Evolutionary conservation across 148 eudicot species (phyloP).

Genomic region (Chenopodium berlandieri): DNA sequence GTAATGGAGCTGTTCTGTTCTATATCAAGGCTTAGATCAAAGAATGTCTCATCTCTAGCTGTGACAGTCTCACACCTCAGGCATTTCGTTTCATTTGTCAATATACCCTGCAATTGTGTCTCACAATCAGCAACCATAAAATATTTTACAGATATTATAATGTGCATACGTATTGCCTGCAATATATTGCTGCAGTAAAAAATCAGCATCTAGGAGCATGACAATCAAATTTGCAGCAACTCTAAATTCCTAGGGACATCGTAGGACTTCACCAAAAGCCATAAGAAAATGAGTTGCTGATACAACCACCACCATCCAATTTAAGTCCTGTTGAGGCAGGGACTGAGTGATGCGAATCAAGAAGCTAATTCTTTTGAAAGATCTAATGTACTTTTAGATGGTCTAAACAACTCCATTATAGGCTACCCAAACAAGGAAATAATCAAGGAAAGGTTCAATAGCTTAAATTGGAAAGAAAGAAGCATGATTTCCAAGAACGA

Average conservation of each 20-base stretch:
- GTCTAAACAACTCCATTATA: too few relatives aligned
- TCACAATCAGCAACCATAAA: slow-evolving; percentile 14
- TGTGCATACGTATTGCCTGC: neutral
- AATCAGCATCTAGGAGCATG: neutral
- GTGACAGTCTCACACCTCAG: slow-evolving; percentile 88
- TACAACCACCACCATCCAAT: neutral
- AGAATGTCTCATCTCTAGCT: slow-evolving; percentile 82
- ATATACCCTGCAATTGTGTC: slow-evolving; percentile 54
- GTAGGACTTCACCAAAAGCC: neutral
- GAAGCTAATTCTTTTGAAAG: too few relatives aligned
- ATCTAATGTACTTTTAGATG: too few relatives aligned
- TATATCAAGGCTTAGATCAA: slow-evolving; percentile 82
- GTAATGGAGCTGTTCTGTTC: slow-evolving; percentile 91
- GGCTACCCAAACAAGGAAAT: too few relatives aligned
- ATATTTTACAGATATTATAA: neutral
- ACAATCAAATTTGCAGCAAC: neutral
- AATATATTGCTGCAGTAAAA: neutral
- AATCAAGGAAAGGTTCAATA: too few relatives aligned
- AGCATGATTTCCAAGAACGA: too few relatives aligned
- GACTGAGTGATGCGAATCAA: too few relatives aligned
- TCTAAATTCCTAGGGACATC: too few relatives aligned
- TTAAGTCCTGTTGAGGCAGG: neutral
- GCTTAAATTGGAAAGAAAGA: too few relatives aligned
- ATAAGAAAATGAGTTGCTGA: neutral
- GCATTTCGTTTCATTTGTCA: slow-evolving; percentile 83